Evolutionary conservation across 164 flowering plant genomes (phyloP).

Genomic region (Magnolia changhungtana): DNA sequence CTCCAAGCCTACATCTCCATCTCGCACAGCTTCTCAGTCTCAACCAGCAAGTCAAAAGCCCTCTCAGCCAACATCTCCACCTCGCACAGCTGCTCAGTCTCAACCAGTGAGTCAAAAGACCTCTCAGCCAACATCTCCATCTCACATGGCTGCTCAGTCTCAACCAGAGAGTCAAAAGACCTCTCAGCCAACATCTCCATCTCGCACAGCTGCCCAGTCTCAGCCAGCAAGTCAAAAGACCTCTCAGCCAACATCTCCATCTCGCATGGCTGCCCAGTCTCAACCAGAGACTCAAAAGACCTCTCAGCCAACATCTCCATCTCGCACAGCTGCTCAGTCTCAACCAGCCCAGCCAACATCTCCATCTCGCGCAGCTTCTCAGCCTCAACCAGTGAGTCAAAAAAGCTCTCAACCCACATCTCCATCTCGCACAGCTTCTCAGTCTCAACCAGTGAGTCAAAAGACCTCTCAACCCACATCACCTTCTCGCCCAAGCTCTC

Average conservation of each 20-base stretch:
- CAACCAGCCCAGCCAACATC: constrained; percentile 9
- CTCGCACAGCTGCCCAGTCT: constrained; percentile 1
- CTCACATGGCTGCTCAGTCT: neutral
- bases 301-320: constrained; percentile 22
- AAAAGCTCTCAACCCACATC: neutral
- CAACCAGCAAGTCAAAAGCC: neutral
- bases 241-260: constrained; percentile 1
- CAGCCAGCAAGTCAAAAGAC: neutral
- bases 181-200: constrained; percentile 2
- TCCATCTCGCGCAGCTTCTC: constrained; percentile 5
- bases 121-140: constrained; percentile 9
- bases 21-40: constrained; percentile 7
- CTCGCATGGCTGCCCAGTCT: neutral
- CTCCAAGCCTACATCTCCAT: constrained; percentile 1
- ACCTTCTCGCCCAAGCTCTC: neutral
- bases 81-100: neutral
- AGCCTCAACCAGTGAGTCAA: neutral
- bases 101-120: constrained; percentile 2
- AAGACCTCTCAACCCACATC: neutral
- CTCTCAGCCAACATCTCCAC: too few species aligned
- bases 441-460: neutral
- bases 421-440: neutral
- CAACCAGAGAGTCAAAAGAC: neutral
- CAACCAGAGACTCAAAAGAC: neutral
- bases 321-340: constrained; percentile 14